Evolutionary conservation across 768 basidiomycete genomes (phyloP).

Genomic region (Symmetrospora coprosmae): DNA sequence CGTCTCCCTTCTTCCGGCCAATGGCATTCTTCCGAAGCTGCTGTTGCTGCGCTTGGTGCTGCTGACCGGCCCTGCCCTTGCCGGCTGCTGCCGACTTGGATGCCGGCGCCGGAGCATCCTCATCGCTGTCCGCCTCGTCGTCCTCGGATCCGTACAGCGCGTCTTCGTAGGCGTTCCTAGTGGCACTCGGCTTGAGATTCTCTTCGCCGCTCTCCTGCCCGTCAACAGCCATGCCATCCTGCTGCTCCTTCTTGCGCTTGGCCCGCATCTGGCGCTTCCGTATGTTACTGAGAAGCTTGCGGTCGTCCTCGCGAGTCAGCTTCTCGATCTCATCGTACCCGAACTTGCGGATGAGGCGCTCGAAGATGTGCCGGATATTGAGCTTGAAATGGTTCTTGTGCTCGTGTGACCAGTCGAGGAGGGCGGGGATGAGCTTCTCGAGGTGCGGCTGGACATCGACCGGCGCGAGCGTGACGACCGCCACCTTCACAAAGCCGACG

Average conservation of each 20-base stretch:
- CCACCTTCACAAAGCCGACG: conserved; percentile 85
- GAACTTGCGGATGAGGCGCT: conserved; percentile 82
- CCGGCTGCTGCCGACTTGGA: not conserved
- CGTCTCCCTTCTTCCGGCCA: conserved; percentile 35
- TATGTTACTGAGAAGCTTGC: conserved; percentile 82
- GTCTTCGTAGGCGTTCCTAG: conserved; percentile 89
- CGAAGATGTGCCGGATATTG: conserved; percentile 92
- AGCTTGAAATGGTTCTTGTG: conserved; percentile 98
- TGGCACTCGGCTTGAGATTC: conserved; percentile 30
- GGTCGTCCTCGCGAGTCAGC: conserved; percentile 62
- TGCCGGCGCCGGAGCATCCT: conserved; percentile 27
- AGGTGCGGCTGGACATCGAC: conserved; percentile 66
- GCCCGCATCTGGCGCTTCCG: conserved; percentile 88
- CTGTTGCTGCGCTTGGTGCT: too few relatives aligned
- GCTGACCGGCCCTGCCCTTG: conserved; percentile 44
- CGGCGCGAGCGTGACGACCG: conserved; percentile 65
- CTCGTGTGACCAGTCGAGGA: conserved; percentile 85
- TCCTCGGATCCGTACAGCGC: conserved; percentile 95
- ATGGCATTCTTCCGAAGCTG: conserved; percentile 37
- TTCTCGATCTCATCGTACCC: conserved; percentile 61
- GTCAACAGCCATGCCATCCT: conserved; percentile 44
- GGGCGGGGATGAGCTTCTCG: conserved; percentile 59
- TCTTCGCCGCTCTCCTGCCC: conserved; percentile 45
- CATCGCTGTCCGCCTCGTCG: conserved; percentile 45
- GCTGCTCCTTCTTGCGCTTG: conserved; percentile 64